Evolutionary conservation across 352 stramenopile genomes (phyloP).

Genomic region (Blastocystis hominis): DNA sequence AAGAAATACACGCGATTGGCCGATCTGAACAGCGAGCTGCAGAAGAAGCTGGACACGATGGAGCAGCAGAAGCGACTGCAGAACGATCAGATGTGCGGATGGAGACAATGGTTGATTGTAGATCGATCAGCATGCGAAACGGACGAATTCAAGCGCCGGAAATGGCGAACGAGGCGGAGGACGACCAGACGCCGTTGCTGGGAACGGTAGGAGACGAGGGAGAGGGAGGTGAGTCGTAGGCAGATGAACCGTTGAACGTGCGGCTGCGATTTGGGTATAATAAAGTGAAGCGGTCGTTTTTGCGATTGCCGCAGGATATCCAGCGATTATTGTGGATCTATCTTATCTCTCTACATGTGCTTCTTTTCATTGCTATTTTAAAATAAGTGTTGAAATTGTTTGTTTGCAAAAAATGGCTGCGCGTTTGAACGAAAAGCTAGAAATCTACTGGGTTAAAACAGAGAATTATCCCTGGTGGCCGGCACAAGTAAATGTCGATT

Average conservation of each 20-base stretch:
- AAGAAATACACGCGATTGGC: slow-evolving; percentile 38
- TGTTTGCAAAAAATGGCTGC: neutral
- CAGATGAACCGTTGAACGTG: neutral
- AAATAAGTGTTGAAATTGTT: neutral
- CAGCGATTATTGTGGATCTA: neutral
- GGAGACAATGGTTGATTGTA: neutral
- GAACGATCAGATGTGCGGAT: neutral
- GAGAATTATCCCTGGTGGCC: slow-evolving; percentile 31
- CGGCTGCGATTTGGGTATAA: slow-evolving; percentile 8
- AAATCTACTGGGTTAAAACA: slow-evolving; percentile 26
- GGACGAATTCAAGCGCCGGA: neutral
- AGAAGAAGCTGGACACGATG: slow-evolving; percentile 45
- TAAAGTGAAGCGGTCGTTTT: neutral
- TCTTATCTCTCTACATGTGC: neutral
- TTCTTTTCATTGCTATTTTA: slow-evolving; percentile 39
- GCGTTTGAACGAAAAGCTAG: neutral
- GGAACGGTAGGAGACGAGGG: neutral
- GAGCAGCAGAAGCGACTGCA: slow-evolving; percentile 40
- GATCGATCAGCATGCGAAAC: slow-evolving; percentile 20
- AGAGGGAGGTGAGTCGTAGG: neutral
- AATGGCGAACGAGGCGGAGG: neutral
- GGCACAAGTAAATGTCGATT: neutral
- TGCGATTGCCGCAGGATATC: slow-evolving; percentile 7
- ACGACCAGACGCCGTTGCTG: neutral
- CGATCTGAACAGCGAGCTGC: neutral